Evolutionary conservation across 2,329 filamentous ascomycete species (phyloP).

Genomic region (Mariannaea sp.): DNA sequence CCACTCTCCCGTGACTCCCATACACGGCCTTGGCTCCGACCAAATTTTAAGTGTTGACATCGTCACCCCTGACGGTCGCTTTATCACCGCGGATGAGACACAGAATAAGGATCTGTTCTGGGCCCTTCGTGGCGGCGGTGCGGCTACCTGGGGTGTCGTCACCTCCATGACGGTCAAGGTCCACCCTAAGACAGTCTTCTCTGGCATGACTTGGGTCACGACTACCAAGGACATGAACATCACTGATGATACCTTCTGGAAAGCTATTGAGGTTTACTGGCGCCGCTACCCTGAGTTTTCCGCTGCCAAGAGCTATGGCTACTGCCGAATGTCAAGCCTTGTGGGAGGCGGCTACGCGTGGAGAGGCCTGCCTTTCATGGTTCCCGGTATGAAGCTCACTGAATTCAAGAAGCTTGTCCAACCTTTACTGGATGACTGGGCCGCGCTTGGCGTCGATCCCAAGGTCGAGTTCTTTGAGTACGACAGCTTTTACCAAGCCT

Average conservation of each 20-base stretch:
- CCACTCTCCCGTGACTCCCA: slow-evolving; percentile 52
- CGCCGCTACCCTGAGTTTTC: slow-evolving; percentile 39
- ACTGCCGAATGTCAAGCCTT: slow-evolving; percentile 28
- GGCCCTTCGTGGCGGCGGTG: slow-evolving; percentile 53
- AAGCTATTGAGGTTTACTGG: slow-evolving; percentile 41
- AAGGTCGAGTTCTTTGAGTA: slow-evolving; percentile 42
- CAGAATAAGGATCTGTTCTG: slow-evolving; percentile 55
- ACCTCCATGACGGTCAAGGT: slow-evolving; percentile 44
- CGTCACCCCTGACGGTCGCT: slow-evolving; percentile 50
- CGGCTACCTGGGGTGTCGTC: slow-evolving; percentile 48
- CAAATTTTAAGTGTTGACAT: slow-evolving; percentile 57
- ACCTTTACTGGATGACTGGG: slow-evolving; percentile 39
- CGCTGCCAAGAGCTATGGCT: slow-evolving; percentile 37
- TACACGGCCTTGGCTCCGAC: slow-evolving; percentile 52
- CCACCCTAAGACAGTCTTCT: slow-evolving; percentile 40
- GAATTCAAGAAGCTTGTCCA: slow-evolving; percentile 42
- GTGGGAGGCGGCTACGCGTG: slow-evolving; percentile 32
- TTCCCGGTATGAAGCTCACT: slow-evolving; percentile 41
- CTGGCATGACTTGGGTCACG: slow-evolving; percentile 45
- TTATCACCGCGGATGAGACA: slow-evolving; percentile 47
- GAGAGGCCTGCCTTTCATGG: slow-evolving; percentile 42
- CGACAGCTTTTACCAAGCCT: slow-evolving; percentile 45
- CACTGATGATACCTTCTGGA: slow-evolving; percentile 41
- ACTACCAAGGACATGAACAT: slow-evolving; percentile 38
- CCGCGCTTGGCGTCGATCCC: slow-evolving; percentile 37